Base-by-base conservation (phyloP, 1,284 basidiomycete genomes). In the Tylopilus sp. region DNA sequence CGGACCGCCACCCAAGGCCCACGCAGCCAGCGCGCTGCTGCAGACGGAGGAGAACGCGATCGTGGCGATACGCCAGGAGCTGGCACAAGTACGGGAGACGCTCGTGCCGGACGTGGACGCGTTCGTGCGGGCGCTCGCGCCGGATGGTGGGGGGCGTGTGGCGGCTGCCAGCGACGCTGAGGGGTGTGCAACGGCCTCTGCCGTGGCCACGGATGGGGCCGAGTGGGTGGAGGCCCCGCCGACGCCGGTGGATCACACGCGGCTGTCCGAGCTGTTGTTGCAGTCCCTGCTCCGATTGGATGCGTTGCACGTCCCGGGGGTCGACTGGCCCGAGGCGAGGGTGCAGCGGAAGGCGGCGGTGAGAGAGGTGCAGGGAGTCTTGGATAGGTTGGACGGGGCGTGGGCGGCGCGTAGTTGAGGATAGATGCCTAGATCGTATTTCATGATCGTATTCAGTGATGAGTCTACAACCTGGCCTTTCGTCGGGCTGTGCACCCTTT, bases 241-340 rank as follows among this genome's bases (percentile, higher is more conserved):
- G 34, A 57, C 59, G 7, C 44, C 58, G 37, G 0, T 53, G 16
- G 82, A 86, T 53, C 84, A 86, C 55, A 63, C 71, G 11, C 76
- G 84, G 10, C 67, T 90, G 39, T 82, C 78, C 18, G 88, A 90
- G 66, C 67, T 88, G 45, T 74, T 93, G 23, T 73, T 92, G 23
- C 90, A 92, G 65, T 75, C 79, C 13, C 72, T 93, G 21, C 74
- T 93, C 8, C 78, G 86, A 35, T 71, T 93, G 25, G 90, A 93
- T 60, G 83, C 83, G 44, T 74, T 92, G 59, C 69, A 71, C 28
- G 72, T 84, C 23, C 82, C 87, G 43, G 75, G 78, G 29, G 44
- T 30, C 29, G 76, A 80, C 44, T 92, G 88, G 85, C 75, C 79
- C 16, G 73, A 80, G 5, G 89, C 89, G 16, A 73, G 90, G 53